phyloP scores from a whole-genome alignment of 371 early-diverging fungal species.

The Circinella minor region DNA sequence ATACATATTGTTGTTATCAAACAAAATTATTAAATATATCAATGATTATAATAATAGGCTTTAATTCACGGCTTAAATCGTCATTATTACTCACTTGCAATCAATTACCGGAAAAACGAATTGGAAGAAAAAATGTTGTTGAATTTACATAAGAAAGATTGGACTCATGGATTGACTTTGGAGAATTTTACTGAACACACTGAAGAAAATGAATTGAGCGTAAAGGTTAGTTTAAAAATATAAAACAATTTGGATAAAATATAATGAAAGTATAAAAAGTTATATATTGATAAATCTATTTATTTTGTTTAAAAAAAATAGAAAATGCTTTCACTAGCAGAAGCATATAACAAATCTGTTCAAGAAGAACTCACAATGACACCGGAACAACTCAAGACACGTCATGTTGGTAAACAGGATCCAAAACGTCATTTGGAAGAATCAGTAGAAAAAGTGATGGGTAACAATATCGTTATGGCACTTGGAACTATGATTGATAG shows the following conservation, averaged over 20 bases:
- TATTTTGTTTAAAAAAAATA: conserved; percentile 20
- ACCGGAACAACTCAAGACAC: conserved; percentile 92
- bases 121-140: conserved; percentile 99
- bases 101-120: conserved; percentile 99
- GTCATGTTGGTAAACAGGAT: conserved; percentile 98
- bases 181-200: conserved; percentile 85
- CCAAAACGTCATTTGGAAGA: conserved; percentile 97
- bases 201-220: conserved; percentile 80
- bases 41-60: conserved; percentile 31
- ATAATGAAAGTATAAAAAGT: no score
- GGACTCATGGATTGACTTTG: conserved; percentile 97
- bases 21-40: no score
- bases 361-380: conserved; percentile 94
- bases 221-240: conserved; percentile 60
- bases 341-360: conserved; percentile 94
- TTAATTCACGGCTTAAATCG: conserved; percentile 99
- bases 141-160: conserved; percentile 98
- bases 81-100: conserved; percentile 99
- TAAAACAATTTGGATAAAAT: no score
- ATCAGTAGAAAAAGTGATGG: conserved; percentile 88
- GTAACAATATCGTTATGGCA: conserved; percentile 94
- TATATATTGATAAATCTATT: no score
- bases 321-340: conserved; percentile 86
- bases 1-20: no score
- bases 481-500: conserved; percentile 92